Percentiles rank a stretch among this genome's conserved stretches.
Conservation (phyloP, 2,329 filamentous ascomycete species). For the Didymella segeticola region DNA sequence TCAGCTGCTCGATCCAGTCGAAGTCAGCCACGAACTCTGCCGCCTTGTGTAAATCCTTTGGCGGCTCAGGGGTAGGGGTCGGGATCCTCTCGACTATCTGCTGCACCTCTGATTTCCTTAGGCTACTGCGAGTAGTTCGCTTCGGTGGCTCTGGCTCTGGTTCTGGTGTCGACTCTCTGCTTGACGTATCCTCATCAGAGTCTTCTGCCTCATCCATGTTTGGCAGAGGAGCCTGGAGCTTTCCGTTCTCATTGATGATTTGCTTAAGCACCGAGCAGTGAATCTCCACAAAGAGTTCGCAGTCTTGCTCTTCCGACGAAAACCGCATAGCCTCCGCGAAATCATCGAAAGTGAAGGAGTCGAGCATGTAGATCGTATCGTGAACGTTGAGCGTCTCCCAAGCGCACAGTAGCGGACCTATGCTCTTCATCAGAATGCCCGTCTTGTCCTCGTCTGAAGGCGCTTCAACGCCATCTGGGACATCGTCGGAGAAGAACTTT, state of each 20-base stretch:
- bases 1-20: conserved; percentile 85
- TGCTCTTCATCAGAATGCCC: conserved; percentile 79
- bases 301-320: conserved; percentile 73
- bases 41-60: conserved; percentile 65
- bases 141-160: conserved; percentile 74
- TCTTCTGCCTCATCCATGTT: conserved; percentile 62
- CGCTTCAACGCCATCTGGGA: conserved; percentile 49
- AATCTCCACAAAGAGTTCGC: conserved; percentile 86
- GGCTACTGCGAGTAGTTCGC: conserved; percentile 82
- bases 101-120: conserved; percentile 80
- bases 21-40: conserved; percentile 76
- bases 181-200: conserved; percentile 58
- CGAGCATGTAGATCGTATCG: conserved; percentile 89
- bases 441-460: conserved; percentile 47
- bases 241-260: conserved; percentile 80
- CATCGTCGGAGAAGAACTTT: conserved; percentile 76
- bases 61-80: conserved; percentile 48
- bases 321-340: conserved; percentile 87
- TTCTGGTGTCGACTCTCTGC: conserved; percentile 57
- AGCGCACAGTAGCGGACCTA: conserved; percentile 85
- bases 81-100: conserved; percentile 51
- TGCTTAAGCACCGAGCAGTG: conserved; percentile 92
- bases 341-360: conserved; percentile 98
- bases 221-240: conserved; percentile 78
- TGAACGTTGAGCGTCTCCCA: conserved; percentile 99